Evolutionary conservation across 441 rosid species (phyloP).

Genomic region (Omphalea diandra): DNA sequence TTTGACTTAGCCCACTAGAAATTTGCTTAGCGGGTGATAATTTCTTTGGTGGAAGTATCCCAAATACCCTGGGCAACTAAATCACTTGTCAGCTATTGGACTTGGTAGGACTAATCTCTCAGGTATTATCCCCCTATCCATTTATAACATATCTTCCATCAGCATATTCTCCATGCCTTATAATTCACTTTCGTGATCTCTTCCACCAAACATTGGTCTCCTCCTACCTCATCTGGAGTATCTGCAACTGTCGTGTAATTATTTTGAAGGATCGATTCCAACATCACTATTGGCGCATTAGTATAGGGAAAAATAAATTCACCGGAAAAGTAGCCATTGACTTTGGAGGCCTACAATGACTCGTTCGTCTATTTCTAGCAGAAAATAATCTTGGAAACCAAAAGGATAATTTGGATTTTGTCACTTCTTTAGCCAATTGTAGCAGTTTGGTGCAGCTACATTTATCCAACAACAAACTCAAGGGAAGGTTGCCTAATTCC

Average conservation of each 20-base stretch:
- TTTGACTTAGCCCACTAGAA: background rate
- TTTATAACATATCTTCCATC: slow-evolving; percentile 13
- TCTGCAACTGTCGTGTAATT: background rate
- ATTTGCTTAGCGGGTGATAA: background rate
- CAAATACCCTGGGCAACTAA: background rate
- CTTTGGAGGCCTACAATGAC: slow-evolving; percentile 7
- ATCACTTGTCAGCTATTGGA: background rate
- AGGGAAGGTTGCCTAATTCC: slow-evolving; percentile 6
- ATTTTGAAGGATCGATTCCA: slow-evolving; percentile 2
- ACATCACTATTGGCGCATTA: slow-evolving; percentile 20
- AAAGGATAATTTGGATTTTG: background rate
- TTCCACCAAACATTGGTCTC: slow-evolving; percentile 16
- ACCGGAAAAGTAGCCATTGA: slow-evolving; percentile 19
- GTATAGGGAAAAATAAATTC: background rate
- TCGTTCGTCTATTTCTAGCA: background rate
- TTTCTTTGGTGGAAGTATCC: slow-evolving; percentile 7
- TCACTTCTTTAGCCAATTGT: slow-evolving; percentile 13
- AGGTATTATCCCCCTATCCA: slow-evolving; percentile 5
- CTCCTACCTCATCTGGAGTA: background rate
- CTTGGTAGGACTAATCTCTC: background rate
- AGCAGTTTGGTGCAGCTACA: background rate
- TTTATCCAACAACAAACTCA: background rate
- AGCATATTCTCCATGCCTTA: background rate
- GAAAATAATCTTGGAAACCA: background rate
- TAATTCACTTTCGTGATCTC: background rate